Conservation (phyloP, 805 yeast genomes). For the Barnettozyma wickerhamii region DNA sequence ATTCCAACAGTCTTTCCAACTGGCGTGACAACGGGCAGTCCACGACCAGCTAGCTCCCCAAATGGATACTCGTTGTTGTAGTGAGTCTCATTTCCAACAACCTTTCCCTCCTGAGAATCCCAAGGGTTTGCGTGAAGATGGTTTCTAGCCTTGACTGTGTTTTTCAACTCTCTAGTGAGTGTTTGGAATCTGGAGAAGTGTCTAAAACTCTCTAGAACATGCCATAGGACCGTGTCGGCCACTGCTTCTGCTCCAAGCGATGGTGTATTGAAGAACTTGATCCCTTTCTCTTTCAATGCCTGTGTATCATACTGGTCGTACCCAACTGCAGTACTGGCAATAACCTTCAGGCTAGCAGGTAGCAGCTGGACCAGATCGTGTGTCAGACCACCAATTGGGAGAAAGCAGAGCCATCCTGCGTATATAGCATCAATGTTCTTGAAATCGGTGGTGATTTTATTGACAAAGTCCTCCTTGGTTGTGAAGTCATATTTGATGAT, state of each 20-base stretch:
- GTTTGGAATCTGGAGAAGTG: constrained; percentile 38
- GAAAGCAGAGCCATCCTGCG: constrained; percentile 57
- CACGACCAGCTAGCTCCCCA: constrained; percentile 37
- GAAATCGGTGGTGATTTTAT: constrained; percentile 33
- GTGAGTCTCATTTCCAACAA: constrained; percentile 3
- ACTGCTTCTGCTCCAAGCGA: constrained; percentile 52
- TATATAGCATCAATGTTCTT: constrained; percentile 46
- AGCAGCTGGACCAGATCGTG: constrained; percentile 37
- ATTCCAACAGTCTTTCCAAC: constrained; percentile 47
- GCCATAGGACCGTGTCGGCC: constrained; percentile 59
- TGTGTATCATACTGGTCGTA: constrained; percentile 45
- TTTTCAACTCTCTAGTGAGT: constrained; percentile 28
- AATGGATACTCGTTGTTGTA: constrained; percentile 30
- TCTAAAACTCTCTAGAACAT: constrained; percentile 50
- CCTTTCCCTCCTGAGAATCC: constrained; percentile 6
- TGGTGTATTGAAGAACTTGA: constrained; percentile 45
- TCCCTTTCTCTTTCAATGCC: constrained; percentile 34
- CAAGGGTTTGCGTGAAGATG: constrained; percentile 29
- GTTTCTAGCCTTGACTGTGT: constrained; percentile 39
- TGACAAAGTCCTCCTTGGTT: constrained; percentile 35
- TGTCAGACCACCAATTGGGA: constrained; percentile 46
- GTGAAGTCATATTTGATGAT: constrained; percentile 31
- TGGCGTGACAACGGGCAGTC: constrained; percentile 36
- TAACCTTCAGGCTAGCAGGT: constrained; percentile 43
- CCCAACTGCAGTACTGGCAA: constrained; percentile 56